phyloP scores from a whole-genome alignment of 2,329 filamentous ascomycete species.

The Claviceps citrina region DNA sequence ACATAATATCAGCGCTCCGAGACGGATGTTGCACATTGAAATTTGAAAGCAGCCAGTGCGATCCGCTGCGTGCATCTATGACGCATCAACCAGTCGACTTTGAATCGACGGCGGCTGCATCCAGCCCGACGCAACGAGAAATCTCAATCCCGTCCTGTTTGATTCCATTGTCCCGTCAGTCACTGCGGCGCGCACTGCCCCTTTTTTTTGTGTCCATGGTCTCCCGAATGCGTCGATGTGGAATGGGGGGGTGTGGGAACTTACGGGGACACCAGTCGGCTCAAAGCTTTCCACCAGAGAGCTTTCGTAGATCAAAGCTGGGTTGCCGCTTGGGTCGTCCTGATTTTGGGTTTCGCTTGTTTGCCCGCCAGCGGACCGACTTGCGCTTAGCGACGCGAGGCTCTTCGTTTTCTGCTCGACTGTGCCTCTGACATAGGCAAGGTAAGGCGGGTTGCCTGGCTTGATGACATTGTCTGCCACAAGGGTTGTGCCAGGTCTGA shows the following conservation, averaged over 20 bases:
- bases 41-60: neutral
- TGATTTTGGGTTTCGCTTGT: slow-evolving; percentile 8
- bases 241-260: slow-evolving; percentile 13
- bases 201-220: too few species aligned
- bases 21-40: too few species aligned
- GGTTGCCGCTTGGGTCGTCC: slow-evolving; percentile 35
- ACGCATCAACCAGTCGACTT: neutral
- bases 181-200: too few species aligned
- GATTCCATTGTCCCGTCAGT: neutral
- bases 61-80: neutral
- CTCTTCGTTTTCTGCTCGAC: slow-evolving; percentile 51
- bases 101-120: too few species aligned
- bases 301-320: slow-evolving; percentile 51
- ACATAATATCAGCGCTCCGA: neutral
- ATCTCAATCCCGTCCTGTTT: slow-evolving; percentile 54
- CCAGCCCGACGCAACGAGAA: slow-evolving; percentile 31
- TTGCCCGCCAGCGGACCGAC: neutral
- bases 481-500: slow-evolving; percentile 46
- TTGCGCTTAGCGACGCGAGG: slow-evolving; percentile 24
- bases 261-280: slow-evolving; percentile 49
- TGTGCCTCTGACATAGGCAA: slow-evolving; percentile 53
- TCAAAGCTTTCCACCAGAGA: slow-evolving; percentile 49
- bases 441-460: slow-evolving; percentile 55
- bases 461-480: slow-evolving; percentile 58
- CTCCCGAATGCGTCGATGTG: neutral